A percentile compares a stretch with the other conserved stretches of the same genome.
phyloP scores from a whole-genome alignment of 805 yeast species.

The Yamadazyma nakazawae region DNA sequence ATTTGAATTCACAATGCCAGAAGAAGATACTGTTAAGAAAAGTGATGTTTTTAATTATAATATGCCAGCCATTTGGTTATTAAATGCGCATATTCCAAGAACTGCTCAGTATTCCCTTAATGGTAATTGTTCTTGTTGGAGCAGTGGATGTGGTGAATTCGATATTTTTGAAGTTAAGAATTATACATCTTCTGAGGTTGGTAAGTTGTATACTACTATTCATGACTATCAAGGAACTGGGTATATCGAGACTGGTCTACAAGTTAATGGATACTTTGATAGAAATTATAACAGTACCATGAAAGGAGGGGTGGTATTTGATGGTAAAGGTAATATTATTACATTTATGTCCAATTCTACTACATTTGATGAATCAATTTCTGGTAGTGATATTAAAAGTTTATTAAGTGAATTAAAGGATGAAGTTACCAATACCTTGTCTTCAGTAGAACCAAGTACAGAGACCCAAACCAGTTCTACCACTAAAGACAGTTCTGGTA shows the following conservation, averaged over 20 bases:
- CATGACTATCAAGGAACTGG: conserved; percentile 76
- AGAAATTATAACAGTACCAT: conserved; percentile 51
- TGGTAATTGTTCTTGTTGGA: conserved; percentile 71
- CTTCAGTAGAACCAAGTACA: conserved; percentile 12
- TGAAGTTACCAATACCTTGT: conserved; percentile 26
- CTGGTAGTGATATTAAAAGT: conserved; percentile 39
- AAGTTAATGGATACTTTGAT: conserved; percentile 50
- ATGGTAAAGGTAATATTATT: conserved; percentile 55
- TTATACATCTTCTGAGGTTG: conserved; percentile 15
- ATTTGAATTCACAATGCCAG: conserved; percentile 68
- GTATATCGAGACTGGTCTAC: conserved; percentile 58
- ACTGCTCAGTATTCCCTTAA: conserved; percentile 66
- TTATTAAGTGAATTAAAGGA: conserved; percentile 45
- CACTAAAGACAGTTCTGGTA: conserved; percentile 19
- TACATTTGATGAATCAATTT: conserved; percentile 43
- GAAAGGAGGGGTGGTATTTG: conserved; percentile 74
- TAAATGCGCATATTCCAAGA: conserved; percentile 71
- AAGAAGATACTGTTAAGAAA: conserved; percentile 37
- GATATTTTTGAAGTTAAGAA: conserved; percentile 76
- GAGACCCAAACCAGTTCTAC: conserved; percentile 9
- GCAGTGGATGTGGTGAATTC: conserved; percentile 75
- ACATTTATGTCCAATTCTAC: conserved; percentile 59
- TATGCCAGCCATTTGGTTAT: conserved; percentile 76
- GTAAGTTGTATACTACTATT: conserved; percentile 59
- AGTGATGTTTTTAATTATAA: conserved; percentile 37